These are phyloP conservation scores for Sphaerobolus stellatus DNA, from an alignment of 1,284 basidiomycete species.

Conservation along the genomic window DNA sequence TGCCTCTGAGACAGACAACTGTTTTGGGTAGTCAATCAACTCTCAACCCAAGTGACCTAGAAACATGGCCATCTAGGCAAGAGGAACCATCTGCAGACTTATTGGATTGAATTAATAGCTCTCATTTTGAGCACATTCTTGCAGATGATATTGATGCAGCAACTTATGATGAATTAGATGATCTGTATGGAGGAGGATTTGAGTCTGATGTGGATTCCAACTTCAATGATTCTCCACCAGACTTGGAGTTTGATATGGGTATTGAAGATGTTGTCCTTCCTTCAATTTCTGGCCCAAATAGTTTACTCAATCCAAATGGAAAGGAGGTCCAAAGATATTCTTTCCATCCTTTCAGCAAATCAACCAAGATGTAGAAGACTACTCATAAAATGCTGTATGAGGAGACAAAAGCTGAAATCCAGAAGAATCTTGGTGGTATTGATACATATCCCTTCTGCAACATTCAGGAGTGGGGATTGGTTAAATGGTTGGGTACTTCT, in stretches of 20 bases:
- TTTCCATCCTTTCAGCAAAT: neutral
- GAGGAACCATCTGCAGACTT: neutral
- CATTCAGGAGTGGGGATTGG: conserved; percentile 6
- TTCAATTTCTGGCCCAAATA: neutral
- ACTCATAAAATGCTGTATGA: neutral
- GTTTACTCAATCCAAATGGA: neutral
- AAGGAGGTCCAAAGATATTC: neutral
- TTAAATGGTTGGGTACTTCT: neutral
- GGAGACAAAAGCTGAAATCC: neutral
- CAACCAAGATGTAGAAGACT: neutral
- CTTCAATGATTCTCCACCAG: too few species aligned
- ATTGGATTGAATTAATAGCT: too few species aligned
- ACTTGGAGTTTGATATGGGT: too few species aligned
- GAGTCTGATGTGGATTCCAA: too few species aligned
- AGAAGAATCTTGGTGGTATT: neutral
- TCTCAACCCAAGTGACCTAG: neutral
- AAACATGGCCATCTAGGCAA: neutral
- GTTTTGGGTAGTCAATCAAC: neutral
- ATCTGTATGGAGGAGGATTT: too few species aligned
- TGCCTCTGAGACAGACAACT: neutral
- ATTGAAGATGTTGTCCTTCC: neutral
- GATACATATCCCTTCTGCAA: neutral
- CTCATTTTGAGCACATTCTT: too few species aligned
- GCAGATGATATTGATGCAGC: too few species aligned
- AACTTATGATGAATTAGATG: too few species aligned